These are phyloP conservation scores for Microbotryum saponariae DNA, from an alignment of 1,284 basidiomycete genomes.

Conservation along the genomic window DNA sequence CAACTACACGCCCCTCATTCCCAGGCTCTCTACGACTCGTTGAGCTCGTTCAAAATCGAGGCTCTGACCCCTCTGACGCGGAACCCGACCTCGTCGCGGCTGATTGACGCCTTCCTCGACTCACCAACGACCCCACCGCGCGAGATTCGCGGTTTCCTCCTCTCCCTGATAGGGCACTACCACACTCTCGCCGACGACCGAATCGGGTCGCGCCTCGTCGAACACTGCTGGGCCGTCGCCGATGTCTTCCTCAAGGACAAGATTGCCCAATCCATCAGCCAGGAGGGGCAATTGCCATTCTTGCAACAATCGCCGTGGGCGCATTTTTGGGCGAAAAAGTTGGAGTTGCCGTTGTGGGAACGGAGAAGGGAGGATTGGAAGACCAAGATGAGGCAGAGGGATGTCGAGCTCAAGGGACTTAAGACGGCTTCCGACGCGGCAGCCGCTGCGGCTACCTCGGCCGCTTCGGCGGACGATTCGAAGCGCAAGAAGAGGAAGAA, in stretches of 20 bases:
- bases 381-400: slow-evolving; percentile 38
- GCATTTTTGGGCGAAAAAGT: slow-evolving; percentile 70
- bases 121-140: slow-evolving; percentile 59
- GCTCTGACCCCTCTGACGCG: slow-evolving; percentile 61
- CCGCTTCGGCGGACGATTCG: slow-evolving; percentile 9
- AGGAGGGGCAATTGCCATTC: slow-evolving; percentile 52
- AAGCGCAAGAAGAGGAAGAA: slow-evolving; percentile 34
- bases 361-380: slow-evolving; percentile 77
- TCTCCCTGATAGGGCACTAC: slow-evolving; percentile 67
- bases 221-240: slow-evolving; percentile 73
- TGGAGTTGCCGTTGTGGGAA: slow-evolving; percentile 69
- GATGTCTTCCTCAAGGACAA: slow-evolving; percentile 93
- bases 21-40: slow-evolving; percentile 62
- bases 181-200: slow-evolving; percentile 72
- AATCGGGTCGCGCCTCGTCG: slow-evolving; percentile 78
- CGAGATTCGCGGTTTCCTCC: slow-evolving; percentile 61
- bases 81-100: slow-evolving; percentile 64
- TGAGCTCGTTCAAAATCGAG: slow-evolving; percentile 54
- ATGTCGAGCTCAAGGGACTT: slow-evolving; percentile 22
- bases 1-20: slow-evolving; percentile 59
- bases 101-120: slow-evolving; percentile 69
- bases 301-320: slow-evolving; percentile 72
- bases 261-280: slow-evolving; percentile 67
- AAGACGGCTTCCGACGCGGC: slow-evolving; percentile 21
- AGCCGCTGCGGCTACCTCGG: slow-evolving; percentile 2